These are phyloP conservation scores for Diaporthe sp. DNA, from an alignment of 2,329 filamentous ascomycete genomes.

Conservation along the genomic window DNA sequence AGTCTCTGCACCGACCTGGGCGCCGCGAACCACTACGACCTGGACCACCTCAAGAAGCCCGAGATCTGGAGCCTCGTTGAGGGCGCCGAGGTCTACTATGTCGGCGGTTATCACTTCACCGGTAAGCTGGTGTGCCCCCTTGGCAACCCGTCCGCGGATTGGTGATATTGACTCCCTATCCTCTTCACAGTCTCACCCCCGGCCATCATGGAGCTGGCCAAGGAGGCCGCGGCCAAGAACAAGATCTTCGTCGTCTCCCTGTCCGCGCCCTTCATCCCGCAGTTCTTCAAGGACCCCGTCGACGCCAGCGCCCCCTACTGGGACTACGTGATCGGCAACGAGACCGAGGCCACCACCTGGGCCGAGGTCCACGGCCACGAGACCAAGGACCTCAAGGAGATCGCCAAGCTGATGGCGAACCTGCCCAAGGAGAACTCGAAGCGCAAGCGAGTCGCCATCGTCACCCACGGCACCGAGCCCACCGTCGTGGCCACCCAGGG, in stretches of 20 bases:
- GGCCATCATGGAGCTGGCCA: slow-evolving; percentile 89
- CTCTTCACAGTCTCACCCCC: slow-evolving; percentile 79
- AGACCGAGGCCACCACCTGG: slow-evolving; percentile 92
- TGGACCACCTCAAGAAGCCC: slow-evolving; percentile 91
- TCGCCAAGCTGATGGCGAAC: slow-evolving; percentile 87
- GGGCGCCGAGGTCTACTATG: slow-evolving; percentile 89
- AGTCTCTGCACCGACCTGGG: slow-evolving; percentile 95
- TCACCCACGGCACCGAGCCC: slow-evolving; percentile 94
- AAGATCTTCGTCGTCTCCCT: slow-evolving; percentile 94
- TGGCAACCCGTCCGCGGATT: not conserved
- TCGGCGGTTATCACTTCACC: slow-evolving; percentile 97
- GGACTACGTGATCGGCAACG: slow-evolving; percentile 97
- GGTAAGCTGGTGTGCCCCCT: slow-evolving; percentile 50
- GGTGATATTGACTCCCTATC: not conserved
- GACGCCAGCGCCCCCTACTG: slow-evolving; percentile 91
- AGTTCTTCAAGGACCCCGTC: slow-evolving; percentile 98
- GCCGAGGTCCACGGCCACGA: slow-evolving; percentile 83
- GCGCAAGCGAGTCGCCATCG: slow-evolving; percentile 86
- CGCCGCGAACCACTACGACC: slow-evolving; percentile 96
- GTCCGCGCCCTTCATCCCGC: slow-evolving; percentile 93
- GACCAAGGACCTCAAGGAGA: slow-evolving; percentile 84
- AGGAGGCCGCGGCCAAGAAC: slow-evolving; percentile 90
- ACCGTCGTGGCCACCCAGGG: slow-evolving; percentile 87
- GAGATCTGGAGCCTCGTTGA: slow-evolving; percentile 94
- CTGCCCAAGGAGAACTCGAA: slow-evolving; percentile 92